Conservation (phyloP, 1,139 yeast species). For the Geotrichum klebahnii region DNA sequence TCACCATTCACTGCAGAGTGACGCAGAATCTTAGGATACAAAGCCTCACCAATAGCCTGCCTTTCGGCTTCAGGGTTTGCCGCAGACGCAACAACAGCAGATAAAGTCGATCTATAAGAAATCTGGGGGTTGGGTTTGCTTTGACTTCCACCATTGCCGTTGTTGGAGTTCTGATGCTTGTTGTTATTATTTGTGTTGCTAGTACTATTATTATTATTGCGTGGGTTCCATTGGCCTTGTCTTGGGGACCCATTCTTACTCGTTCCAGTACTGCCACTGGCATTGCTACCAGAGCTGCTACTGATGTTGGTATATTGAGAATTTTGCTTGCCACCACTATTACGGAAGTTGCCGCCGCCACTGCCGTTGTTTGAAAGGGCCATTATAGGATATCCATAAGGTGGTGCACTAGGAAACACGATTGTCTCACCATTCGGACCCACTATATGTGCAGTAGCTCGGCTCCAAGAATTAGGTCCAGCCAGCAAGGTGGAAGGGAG, state of each 20-base stretch:
- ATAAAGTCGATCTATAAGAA: constrained; percentile 30
- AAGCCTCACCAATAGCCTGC: constrained; percentile 88
- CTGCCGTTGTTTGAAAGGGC: constrained; percentile 1
- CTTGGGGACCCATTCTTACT: constrained; percentile 2
- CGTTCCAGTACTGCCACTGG: background rate
- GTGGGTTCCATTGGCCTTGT: background rate
- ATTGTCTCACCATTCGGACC: constrained; percentile 7
- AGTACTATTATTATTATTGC: constrained; percentile 38
- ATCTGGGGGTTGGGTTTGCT: constrained; percentile 36
- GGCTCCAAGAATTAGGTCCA: constrained; percentile 6
- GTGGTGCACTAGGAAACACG: background rate
- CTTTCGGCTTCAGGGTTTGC: constrained; percentile 67
- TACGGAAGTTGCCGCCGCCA: constrained; percentile 2
- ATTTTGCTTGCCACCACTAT: constrained; percentile 1
- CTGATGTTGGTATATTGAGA: background rate
- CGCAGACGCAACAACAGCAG: constrained; percentile 38
- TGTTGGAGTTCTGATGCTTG: background rate
- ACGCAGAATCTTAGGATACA: constrained; percentile 79
- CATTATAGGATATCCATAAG: constrained; percentile 9
- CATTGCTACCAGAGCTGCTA: constrained; percentile 8
- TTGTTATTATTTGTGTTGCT: background rate
- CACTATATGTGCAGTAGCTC: background rate
- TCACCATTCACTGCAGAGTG: constrained; percentile 74
- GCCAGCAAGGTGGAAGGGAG: background rate
- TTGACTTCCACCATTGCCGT: constrained; percentile 60